phyloP scores from a whole-genome alignment of 1,139 yeast genomes.

The Yarrowia galli region DNA sequence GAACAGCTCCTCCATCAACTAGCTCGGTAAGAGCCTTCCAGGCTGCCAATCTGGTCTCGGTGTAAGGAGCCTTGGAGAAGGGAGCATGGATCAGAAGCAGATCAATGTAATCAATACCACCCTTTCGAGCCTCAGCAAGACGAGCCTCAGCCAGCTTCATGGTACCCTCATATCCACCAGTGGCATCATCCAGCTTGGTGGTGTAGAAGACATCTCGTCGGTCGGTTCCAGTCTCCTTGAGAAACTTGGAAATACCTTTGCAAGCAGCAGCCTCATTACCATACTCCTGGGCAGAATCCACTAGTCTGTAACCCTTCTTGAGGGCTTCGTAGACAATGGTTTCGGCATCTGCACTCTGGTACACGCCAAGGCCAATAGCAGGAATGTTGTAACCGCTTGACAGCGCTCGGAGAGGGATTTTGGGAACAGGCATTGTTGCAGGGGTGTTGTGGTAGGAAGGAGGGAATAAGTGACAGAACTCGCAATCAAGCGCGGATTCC shows the following conservation, averaged over 20 bases:
- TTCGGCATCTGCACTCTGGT: constrained; percentile 61
- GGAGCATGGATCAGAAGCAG: constrained; percentile 92
- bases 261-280: constrained; percentile 66
- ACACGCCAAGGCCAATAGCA: constrained; percentile 77
- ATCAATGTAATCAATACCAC: constrained; percentile 78
- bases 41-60: constrained; percentile 51
- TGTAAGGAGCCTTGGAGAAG: constrained; percentile 43
- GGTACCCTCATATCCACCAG: constrained; percentile 61
- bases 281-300: constrained; percentile 66
- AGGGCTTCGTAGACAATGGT: constrained; percentile 50
- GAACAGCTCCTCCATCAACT: constrained; percentile 50
- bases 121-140: constrained; percentile 22
- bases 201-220: constrained; percentile 63
- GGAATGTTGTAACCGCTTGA: constrained; percentile 65
- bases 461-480: neutral
- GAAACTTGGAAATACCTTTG: constrained; percentile 66
- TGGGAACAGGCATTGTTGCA: constrained; percentile 2
- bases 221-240: constrained; percentile 57
- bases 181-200: constrained; percentile 63
- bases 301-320: constrained; percentile 59
- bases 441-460: neutral
- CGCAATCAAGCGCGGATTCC: neutral
- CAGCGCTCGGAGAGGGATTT: constrained; percentile 11
- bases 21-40: constrained; percentile 58
- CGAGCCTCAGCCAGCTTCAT: constrained; percentile 17